These are phyloP conservation scores for Panicum miliaceum DNA, from an alignment of 176 grass and related monocot species.

Conservation along the genomic window DNA sequence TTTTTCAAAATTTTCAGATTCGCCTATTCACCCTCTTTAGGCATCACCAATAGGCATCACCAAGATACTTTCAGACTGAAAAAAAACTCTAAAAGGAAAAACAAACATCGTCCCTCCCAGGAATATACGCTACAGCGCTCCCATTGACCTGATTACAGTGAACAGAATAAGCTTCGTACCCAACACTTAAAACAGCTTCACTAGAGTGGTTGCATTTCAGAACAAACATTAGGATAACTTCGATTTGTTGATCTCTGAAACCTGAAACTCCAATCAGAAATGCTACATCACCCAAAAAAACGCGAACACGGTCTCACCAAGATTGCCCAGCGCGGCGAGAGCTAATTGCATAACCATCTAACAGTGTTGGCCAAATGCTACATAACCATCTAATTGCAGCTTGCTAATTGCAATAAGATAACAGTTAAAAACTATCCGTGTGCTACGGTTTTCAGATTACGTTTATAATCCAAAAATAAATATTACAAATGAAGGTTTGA, in stretches of 20 bases:
- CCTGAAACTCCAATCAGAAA: no score
- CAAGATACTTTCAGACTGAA: no score
- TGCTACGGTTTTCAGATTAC: slow-evolving; percentile 31
- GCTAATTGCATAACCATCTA: no score
- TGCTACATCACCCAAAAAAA: neutral
- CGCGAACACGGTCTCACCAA: no score
- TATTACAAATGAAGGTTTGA: slow-evolving; percentile 17
- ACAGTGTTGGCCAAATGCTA: neutral
- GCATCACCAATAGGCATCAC: no score
- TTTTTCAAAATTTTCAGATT: no score
- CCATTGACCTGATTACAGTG: neutral
- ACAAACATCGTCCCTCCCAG: no score
- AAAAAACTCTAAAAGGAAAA: no score
- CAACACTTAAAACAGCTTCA: neutral
- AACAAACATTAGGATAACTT: neutral
- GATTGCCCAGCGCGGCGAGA: no score
- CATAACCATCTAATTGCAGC: neutral
- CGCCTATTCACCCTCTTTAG: no score
- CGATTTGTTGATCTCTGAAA: no score
- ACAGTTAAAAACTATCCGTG: neutral
- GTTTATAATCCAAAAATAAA: neutral
- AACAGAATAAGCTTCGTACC: neutral
- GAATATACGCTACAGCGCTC: no score
- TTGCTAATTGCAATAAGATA: neutral
- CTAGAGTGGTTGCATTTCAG: neutral